Evolutionary conservation across 495 filamentous ascomycete species (phyloP).

Genomic region (Penicillium cosmopolitanum): DNA sequence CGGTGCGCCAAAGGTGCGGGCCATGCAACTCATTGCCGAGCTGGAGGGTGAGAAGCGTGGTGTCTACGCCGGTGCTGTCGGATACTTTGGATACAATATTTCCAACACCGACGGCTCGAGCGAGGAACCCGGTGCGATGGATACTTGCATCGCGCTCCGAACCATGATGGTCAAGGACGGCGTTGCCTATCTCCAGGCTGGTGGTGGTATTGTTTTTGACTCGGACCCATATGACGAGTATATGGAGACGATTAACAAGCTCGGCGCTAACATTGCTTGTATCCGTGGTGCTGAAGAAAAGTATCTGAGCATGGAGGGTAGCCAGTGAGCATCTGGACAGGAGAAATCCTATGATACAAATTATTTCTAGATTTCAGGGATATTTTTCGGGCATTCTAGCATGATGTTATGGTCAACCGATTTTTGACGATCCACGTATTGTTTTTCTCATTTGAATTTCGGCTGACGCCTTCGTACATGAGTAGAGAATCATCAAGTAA

Average conservation of each 20-base stretch:
- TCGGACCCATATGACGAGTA: constrained; percentile 93
- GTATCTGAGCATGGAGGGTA: constrained; percentile 57
- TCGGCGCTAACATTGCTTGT: constrained; percentile 84
- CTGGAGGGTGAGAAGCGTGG: constrained; percentile 91
- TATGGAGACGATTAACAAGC: constrained; percentile 96
- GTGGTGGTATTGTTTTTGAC: constrained; percentile 97
- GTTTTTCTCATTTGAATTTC: too few relatives aligned
- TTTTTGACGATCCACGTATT: too few relatives aligned
- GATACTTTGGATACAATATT: constrained; percentile 64
- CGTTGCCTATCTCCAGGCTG: constrained; percentile 89
- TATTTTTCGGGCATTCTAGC: constrained; percentile 10
- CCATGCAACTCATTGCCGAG: constrained; percentile 97
- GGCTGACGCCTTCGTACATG: too few relatives aligned
- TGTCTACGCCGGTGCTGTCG: constrained; percentile 95
- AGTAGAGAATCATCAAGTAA: too few relatives aligned
- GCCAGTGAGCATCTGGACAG: constrained; percentile 7
- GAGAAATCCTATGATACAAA: neutral
- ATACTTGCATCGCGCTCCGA: constrained; percentile 95
- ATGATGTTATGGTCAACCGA: too few relatives aligned
- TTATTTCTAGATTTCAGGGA: neutral
- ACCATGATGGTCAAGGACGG: constrained; percentile 96
- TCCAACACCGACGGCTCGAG: constrained; percentile 40
- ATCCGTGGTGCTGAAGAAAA: constrained; percentile 82
- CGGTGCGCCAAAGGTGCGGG: constrained; percentile 92
- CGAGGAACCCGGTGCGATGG: constrained; percentile 81